These are phyloP conservation scores for Geotrichum klebahnii DNA, from an alignment of 1,139 yeast genomes.

Conservation along the genomic window DNA sequence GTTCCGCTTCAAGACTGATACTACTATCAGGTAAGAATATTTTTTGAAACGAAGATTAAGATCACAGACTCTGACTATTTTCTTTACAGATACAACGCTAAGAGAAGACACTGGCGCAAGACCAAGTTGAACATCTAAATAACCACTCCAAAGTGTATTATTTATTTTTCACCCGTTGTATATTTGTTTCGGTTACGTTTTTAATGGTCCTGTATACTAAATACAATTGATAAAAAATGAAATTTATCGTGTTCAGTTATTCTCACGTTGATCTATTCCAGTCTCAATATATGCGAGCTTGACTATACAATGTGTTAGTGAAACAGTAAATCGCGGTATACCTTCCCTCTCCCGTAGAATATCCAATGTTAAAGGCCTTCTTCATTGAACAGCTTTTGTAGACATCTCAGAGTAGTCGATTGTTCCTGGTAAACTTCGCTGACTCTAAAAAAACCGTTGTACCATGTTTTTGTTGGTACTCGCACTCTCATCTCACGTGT, in stretches of 20 bases:
- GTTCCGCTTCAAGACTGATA: constrained; percentile 98
- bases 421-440: too few species aligned
- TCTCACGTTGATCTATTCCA: background rate
- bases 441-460: too few species aligned
- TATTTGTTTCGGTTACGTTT: constrained; percentile 13
- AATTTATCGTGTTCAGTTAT: background rate
- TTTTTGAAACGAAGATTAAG: background rate
- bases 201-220: constrained; percentile 10
- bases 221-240: constrained; percentile 6
- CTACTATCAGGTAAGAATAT: constrained; percentile 66
- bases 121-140: constrained; percentile 96
- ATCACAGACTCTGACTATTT: background rate
- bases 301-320: too few species aligned
- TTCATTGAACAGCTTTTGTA: too few species aligned
- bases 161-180: constrained; percentile 6
- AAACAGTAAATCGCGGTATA: too few species aligned
- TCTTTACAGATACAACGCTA: constrained; percentile 74
- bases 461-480: too few species aligned
- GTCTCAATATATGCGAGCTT: background rate
- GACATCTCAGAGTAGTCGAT: too few species aligned
- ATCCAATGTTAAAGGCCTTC: too few species aligned
- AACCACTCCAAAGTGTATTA: constrained; percentile 4
- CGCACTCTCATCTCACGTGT: too few species aligned
- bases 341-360: too few species aligned
- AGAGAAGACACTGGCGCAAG: constrained; percentile 99